Evolutionary conservation across 2,329 filamentous ascomycete genomes (phyloP).

Genomic region (Sporothrix inflata): DNA sequence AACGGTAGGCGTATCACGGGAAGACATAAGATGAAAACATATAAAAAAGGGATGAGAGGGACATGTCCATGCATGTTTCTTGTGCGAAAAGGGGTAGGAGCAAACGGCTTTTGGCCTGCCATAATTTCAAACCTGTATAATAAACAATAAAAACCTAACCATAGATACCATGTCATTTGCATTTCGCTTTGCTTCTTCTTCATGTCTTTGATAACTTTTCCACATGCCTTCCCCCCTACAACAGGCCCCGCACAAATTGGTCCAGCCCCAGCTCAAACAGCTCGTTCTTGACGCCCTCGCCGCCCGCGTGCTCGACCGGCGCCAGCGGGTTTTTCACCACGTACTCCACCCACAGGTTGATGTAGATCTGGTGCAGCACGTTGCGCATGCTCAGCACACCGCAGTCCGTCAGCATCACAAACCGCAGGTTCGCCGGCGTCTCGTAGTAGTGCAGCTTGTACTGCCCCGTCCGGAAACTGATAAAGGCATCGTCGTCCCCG

Average conservation of each 20-base stretch:
- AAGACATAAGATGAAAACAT: neutral
- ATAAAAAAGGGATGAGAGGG: neutral
- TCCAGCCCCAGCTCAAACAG: slow-evolving; percentile 74
- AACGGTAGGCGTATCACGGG: slow-evolving; percentile 13
- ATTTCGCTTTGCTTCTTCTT: slow-evolving; percentile 16
- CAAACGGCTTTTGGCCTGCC: slow-evolving; percentile 1
- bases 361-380: slow-evolving; percentile 96
- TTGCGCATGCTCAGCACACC: slow-evolving; percentile 88
- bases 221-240: slow-evolving; percentile 45
- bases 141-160: slow-evolving; percentile 9
- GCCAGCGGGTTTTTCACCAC: slow-evolving; percentile 74
- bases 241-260: slow-evolving; percentile 71
- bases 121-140: slow-evolving; percentile 20
- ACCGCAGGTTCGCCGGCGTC: slow-evolving; percentile 92
- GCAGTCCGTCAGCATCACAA: slow-evolving; percentile 94
- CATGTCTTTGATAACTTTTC: neutral
- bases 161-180: slow-evolving; percentile 22
- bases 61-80: neutral
- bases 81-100: neutral
- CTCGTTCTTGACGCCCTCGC: slow-evolving; percentile 71
- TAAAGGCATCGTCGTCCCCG: slow-evolving; percentile 91
- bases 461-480: slow-evolving; percentile 88
- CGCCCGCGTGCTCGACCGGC: slow-evolving; percentile 69
- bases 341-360: slow-evolving; percentile 97
- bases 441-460: slow-evolving; percentile 99